Base-by-base conservation (phyloP, 352 stramenopile genomes). In the Phytophthora ramorum region DNA sequence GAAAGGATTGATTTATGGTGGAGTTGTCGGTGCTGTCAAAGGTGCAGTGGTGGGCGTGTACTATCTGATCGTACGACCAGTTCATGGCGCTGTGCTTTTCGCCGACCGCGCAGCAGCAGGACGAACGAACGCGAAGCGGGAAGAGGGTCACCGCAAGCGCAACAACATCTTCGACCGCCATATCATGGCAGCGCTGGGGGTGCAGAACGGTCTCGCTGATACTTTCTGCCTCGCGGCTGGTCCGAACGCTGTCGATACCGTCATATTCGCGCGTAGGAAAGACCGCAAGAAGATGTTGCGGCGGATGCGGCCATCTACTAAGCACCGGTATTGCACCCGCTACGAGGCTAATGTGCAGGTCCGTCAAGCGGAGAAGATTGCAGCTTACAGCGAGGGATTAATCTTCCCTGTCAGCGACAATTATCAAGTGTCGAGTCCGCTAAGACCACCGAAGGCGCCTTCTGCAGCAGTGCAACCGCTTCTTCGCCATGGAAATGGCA, bases 21-120 rank as follows among this genome's bases (percentile, higher is more conserved):
- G 58, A 8, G 47, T 74, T 22, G 58, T 71, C 14, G 60, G 66
- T n/a, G 64, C 51, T 52, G 58, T 77, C 19, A 73, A 64, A n/a
- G 69, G 69, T n/a, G 59, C 65, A 7, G 55, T 71, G 19, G 52
- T 57, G 6, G 69, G 66, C 9, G 69, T 77, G 28, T 69, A 62
- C 47, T 66, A 74, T 52, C 65, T 77, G 30, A 22, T 77, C 5
- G 56, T 66, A 8, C 64, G 73, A 19, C 79, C 79, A 0, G 50
- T 88, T 35, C 69, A 82, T 30, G 79, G 79, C 7, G 56, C 66
- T 47, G 49, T 77, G 20, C 64, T 77, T 30, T 65, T 77, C 26
- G 78, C 71, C n/a, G 76, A 86, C 45, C 72, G 77, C 17, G 67
- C 84, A 12, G 77, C 58, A 12, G 66, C 73, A n/a, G 77, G 79